Conservation (phyloP, 768 basidiomycete species). For the Ramaria sp. region DNA sequence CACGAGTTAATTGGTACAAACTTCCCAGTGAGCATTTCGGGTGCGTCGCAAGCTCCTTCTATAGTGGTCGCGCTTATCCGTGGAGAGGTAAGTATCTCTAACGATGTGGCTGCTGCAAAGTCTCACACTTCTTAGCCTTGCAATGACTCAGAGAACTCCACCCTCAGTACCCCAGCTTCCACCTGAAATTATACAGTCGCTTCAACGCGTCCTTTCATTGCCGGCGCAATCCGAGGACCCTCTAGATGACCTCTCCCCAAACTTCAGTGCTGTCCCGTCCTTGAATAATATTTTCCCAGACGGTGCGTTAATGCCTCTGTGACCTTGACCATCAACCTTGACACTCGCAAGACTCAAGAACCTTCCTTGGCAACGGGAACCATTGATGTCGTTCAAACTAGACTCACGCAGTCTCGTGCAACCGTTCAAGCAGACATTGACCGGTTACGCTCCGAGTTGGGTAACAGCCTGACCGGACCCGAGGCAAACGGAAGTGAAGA, state of each 20-base stretch:
- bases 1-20: too few relatives aligned
- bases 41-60: too few relatives aligned
- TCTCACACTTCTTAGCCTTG: too few relatives aligned
- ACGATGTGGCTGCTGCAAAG: too few relatives aligned
- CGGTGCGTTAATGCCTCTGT: slow-evolving; percentile 36
- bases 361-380: slow-evolving; percentile 47
- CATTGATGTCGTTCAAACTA: slow-evolving; percentile 59
- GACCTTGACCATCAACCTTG: background rate
- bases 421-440: slow-evolving; percentile 67
- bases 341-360: slow-evolving; percentile 37
- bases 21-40: too few relatives aligned
- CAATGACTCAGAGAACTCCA: background rate
- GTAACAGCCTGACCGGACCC: background rate
- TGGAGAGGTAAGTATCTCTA: too few relatives aligned
- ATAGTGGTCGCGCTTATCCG: too few relatives aligned
- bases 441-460: slow-evolving; percentile 51
- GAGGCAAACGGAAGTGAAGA: slow-evolving; percentile 26
- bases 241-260: slow-evolving; percentile 28
- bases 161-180: slow-evolving; percentile 31
- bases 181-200: slow-evolving; percentile 54
- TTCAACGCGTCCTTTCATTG: slow-evolving; percentile 60
- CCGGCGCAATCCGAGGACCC: slow-evolving; percentile 36
- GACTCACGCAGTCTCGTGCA: slow-evolving; percentile 57
- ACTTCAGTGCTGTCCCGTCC: slow-evolving; percentile 14
- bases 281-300: slow-evolving; percentile 71